Percentiles rank a stretch among this genome's conserved stretches.
Evolutionary conservation across 2,329 filamentous ascomycete genomes (phyloP).

Genomic region (Onygena corvina): DNA sequence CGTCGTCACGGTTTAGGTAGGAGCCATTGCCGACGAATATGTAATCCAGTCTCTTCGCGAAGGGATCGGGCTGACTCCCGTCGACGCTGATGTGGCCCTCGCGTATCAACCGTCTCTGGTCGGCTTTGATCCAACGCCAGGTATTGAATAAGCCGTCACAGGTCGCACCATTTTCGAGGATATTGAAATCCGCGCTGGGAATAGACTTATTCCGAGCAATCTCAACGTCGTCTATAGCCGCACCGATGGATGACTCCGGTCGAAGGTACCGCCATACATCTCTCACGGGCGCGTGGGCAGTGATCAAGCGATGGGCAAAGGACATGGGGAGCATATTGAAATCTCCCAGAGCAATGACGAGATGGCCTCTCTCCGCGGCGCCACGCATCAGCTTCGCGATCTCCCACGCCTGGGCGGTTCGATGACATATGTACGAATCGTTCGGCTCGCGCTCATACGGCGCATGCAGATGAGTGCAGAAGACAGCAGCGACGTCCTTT

Average conservation of each 20-base stretch:
- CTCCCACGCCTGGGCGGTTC: conserved; percentile 88
- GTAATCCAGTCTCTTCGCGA: conserved; percentile 85
- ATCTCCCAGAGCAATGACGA: conserved; percentile 79
- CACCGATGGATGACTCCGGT: conserved; percentile 70
- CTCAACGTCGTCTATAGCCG: conserved; percentile 56
- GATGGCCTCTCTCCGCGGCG: conserved; percentile 65
- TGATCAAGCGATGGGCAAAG: conserved; percentile 71
- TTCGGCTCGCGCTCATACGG: conserved; percentile 69
- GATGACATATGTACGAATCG: conserved; percentile 81
- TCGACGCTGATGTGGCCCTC: conserved; percentile 54
- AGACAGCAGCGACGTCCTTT: conserved; percentile 69
- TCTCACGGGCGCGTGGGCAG: conserved; percentile 60
- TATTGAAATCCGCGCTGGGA: conserved; percentile 66
- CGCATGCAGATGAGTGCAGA: conserved; percentile 84
- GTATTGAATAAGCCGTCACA: conserved; percentile 81
- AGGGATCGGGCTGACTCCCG: conserved; percentile 54
- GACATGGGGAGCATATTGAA: conserved; percentile 94
- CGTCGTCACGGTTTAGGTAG: conserved; percentile 16
- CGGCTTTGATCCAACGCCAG: conserved; percentile 72
- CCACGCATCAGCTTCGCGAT: conserved; percentile 77
- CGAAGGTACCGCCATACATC: conserved; percentile 79
- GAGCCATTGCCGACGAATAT: conserved; percentile 62
- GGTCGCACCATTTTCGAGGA: conserved; percentile 70
- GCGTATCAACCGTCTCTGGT: conserved; percentile 55
- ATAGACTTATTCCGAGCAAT: conserved; percentile 52